phyloP scores from a whole-genome alignment of 2,329 filamentous ascomycete species.

The Fusarium poae region DNA sequence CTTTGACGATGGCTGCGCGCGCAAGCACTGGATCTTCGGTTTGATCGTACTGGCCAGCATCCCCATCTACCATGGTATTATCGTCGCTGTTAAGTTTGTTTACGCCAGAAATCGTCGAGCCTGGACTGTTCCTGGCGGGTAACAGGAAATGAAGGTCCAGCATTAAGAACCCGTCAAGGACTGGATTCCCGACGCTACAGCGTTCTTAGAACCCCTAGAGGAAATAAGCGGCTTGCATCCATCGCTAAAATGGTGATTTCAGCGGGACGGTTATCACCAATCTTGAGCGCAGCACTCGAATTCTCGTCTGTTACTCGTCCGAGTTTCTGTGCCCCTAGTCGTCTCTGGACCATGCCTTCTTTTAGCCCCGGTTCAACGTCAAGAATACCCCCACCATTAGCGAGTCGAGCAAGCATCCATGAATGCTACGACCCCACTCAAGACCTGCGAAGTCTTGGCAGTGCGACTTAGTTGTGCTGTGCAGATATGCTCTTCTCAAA shows the following conservation, averaged over 20 bases:
- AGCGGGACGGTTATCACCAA: constrained; percentile 48
- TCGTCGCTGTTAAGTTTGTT: constrained; percentile 24
- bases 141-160: constrained; percentile 45
- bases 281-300: constrained; percentile 47
- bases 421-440: constrained; percentile 40
- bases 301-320: constrained; percentile 46
- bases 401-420: constrained; percentile 31
- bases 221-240: constrained; percentile 44
- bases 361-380: constrained; percentile 42
- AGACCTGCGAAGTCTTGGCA: constrained; percentile 44
- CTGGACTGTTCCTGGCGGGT: constrained; percentile 36
- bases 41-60: constrained; percentile 26
- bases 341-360: constrained; percentile 11
- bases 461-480: constrained; percentile 38
- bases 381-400: constrained; percentile 46
- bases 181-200: constrained; percentile 36
- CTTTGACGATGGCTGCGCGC: constrained; percentile 35
- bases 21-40: constrained; percentile 34
- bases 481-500: constrained; percentile 19
- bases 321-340: constrained; percentile 37
- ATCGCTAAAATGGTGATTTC: constrained; percentile 34
- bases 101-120: constrained; percentile 29
- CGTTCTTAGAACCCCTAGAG: constrained; percentile 23
- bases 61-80: constrained; percentile 20
- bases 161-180: constrained; percentile 35